Evolutionary conservation across 73 alveolate species (phyloP).

Genomic region (Tetrahymena malaccensis): DNA sequence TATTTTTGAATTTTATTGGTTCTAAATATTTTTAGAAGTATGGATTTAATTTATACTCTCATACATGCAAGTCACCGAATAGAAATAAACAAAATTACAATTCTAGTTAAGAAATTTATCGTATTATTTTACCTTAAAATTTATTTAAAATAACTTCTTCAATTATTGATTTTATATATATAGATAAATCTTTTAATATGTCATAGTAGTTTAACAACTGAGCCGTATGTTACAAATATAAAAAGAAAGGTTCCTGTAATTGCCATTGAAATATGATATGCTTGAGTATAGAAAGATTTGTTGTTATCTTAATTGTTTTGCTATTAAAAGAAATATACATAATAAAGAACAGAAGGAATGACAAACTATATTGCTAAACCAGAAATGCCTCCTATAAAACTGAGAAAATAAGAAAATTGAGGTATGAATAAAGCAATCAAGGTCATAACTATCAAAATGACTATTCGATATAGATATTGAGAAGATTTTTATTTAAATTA

Average conservation of each 20-base stretch:
- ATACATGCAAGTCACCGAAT: too few species aligned
- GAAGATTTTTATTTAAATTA: neutral
- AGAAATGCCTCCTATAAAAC: neutral
- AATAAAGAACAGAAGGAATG: neutral
- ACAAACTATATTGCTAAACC: neutral
- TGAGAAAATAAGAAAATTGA: neutral
- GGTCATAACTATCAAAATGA: neutral
- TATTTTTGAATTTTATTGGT: too few species aligned
- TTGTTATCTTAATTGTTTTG: neutral
- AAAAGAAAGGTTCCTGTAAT: neutral
- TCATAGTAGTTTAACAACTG: neutral
- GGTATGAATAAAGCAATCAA: neutral
- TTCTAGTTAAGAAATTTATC: too few species aligned
- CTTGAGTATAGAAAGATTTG: neutral
- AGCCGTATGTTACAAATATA: neutral
- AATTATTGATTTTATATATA: too few species aligned
- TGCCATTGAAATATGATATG: neutral
- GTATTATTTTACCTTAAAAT: too few species aligned
- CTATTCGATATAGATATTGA: neutral
- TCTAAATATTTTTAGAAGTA: too few species aligned
- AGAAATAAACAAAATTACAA: too few species aligned
- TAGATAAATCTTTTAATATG: too few species aligned
- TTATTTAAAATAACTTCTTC: too few species aligned
- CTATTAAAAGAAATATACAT: neutral
- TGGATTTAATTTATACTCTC: too few species aligned